phyloP scores from a whole-genome alignment of 139 green algal genomes.

The Closterium sp. region DNA sequence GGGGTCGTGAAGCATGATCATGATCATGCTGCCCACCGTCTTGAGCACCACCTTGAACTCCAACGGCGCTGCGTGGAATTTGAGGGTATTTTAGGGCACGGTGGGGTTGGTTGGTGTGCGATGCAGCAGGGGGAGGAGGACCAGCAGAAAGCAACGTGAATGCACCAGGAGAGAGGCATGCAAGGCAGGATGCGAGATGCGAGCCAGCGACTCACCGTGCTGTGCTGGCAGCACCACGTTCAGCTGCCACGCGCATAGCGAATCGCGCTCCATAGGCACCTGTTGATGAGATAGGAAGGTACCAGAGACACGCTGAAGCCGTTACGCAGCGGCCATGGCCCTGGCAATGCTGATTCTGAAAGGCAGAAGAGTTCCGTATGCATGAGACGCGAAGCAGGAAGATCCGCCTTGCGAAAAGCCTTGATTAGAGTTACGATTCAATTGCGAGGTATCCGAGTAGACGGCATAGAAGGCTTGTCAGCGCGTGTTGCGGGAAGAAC shows the following conservation, averaged over 20 bases:
- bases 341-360: not conserved
- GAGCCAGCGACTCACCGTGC: slow-evolving; percentile 25
- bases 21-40: not conserved
- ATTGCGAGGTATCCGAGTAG: not conserved
- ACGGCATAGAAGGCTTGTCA: not conserved
- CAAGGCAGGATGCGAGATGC: not conserved
- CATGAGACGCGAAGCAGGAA: not conserved
- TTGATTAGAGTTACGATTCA: not conserved
- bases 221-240: slow-evolving; percentile 26
- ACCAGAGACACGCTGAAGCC: too few species aligned
- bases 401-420: not conserved
- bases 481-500: not conserved
- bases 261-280: slow-evolving; percentile 39
- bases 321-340: too few species aligned
- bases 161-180: not conserved
- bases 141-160: not conserved
- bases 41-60: not conserved
- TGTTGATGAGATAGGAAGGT: not conserved
- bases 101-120: not conserved
- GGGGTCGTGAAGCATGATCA: not conserved
- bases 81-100: not conserved
- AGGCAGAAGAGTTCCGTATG: not conserved
- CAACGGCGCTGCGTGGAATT: not conserved
- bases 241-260: slow-evolving; percentile 18
- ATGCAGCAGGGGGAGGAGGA: not conserved